A percentile compares a stretch with the other conserved stretches of the same genome.
phyloP scores from a whole-genome alignment of 495 filamentous ascomycete genomes.

The Penicillium fimorum region DNA sequence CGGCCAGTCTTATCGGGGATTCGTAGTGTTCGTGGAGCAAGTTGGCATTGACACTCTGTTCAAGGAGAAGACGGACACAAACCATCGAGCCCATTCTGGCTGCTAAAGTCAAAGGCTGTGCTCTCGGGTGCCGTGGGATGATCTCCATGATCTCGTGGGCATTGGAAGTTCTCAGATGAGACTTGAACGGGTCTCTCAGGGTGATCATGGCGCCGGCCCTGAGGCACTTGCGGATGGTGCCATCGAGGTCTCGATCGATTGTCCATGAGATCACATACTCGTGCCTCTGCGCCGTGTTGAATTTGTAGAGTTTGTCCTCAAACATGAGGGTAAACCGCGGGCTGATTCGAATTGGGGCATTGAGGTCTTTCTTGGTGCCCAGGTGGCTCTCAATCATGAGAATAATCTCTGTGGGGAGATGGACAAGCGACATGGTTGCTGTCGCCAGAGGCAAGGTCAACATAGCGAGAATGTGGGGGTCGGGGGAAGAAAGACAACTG shows the following conservation, averaged over 20 bases:
- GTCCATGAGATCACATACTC: neutral
- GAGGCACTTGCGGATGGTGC: neutral
- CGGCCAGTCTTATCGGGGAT: neutral
- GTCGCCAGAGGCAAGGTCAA: neutral
- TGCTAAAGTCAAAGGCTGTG: neutral
- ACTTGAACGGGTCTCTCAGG: neutral
- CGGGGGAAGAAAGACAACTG: neutral
- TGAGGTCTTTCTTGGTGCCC: neutral
- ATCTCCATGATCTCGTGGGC: neutral
- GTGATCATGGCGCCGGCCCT: neutral
- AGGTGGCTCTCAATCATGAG: neutral
- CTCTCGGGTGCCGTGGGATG: neutral
- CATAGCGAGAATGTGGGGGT: neutral
- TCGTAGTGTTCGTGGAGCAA: neutral
- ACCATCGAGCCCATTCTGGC: neutral
- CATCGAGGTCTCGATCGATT: neutral
- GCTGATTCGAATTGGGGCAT: neutral
- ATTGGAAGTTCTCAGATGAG: neutral
- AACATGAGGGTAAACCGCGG: neutral
- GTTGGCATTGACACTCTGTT: neutral
- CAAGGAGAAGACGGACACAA: neutral
- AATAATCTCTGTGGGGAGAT: neutral
- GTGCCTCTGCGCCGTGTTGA: too few species aligned
- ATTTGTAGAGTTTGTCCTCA: neutral
- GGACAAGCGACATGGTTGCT: neutral